Evolutionary conservation across 2,329 filamentous ascomycete species (phyloP).

Genomic region (Calonectria leucothoes): DNA sequence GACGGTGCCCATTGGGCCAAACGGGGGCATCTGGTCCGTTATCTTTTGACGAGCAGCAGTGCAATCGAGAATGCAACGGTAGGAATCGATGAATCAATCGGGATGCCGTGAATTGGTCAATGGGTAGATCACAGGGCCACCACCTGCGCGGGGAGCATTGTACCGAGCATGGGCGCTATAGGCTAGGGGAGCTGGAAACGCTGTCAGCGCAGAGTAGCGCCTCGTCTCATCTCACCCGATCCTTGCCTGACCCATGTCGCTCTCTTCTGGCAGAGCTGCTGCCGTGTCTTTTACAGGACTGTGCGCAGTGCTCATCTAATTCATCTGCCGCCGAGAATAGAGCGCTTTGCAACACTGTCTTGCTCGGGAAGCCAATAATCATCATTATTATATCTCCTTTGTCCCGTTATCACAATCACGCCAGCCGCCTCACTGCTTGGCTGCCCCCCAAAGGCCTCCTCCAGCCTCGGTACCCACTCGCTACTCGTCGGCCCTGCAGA

Average conservation of each 20-base stretch:
- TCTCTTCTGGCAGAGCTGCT: not conserved
- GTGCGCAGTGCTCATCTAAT: not conserved
- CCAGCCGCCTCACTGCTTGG: slow-evolving; percentile 19
- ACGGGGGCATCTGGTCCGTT: not conserved
- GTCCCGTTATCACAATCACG: not conserved
- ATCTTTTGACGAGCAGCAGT: not conserved
- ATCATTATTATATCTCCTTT: not conserved
- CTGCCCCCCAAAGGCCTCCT: not conserved
- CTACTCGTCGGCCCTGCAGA: slow-evolving; percentile 21
- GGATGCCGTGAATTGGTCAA: slow-evolving; percentile 13
- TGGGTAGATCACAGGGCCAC: slow-evolving; percentile 15
- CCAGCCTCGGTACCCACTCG: slow-evolving; percentile 28
- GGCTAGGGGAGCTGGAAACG: slow-evolving; percentile 17
- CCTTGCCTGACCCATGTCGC: slow-evolving; percentile 14
- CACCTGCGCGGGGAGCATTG: not conserved
- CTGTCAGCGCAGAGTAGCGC: slow-evolving; percentile 38
- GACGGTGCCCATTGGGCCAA: slow-evolving; percentile 30
- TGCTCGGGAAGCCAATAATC: not conserved
- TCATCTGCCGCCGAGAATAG: not conserved
- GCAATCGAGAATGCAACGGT: slow-evolving; percentile 11
- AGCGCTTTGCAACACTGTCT: not conserved
- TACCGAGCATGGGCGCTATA: not conserved
- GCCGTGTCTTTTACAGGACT: not conserved
- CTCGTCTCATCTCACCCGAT: slow-evolving; percentile 35
- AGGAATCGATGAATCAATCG: slow-evolving; percentile 13